A percentile compares a stretch with the other conserved stretches of the same genome.
Conservation (phyloP, 1,284 basidiomycete genomes). For the Apiotrichum siamense region DNA sequence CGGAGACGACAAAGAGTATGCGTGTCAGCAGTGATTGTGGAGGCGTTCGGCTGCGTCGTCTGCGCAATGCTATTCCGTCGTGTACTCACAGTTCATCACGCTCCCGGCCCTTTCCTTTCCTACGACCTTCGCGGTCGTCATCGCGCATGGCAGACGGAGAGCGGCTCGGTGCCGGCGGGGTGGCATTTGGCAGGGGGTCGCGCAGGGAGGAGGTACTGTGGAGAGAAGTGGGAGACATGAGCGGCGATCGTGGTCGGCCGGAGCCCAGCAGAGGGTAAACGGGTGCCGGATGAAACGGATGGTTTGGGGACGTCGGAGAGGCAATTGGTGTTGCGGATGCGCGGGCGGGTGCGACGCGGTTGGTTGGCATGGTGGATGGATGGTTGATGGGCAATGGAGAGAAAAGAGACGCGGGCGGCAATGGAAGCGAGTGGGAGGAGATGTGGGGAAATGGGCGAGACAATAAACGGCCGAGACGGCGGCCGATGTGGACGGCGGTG, state of each 20-base stretch:
- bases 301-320: not conserved
- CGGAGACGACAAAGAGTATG: no score
- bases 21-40: no score
- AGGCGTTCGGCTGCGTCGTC: no score
- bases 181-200: conserved; percentile 27
- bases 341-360: no score
- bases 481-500: no score
- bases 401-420: not conserved
- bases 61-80: no score
- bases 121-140: conserved; percentile 12
- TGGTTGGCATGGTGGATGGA: no score
- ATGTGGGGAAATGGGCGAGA: no score
- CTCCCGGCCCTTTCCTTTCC: conserved; percentile 18
- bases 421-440: no score
- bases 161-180: conserved; percentile 21
- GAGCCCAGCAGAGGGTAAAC: not conserved
- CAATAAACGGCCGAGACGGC: no score
- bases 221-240: not conserved
- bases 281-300: not conserved
- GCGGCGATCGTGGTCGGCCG: not conserved
- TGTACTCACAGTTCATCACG: conserved; percentile 17
- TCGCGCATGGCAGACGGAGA: conserved; percentile 14
- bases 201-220: conserved; percentile 31
- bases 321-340: not conserved
- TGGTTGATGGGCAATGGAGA: not conserved